Percentiles rank a stretch among this genome's conserved stretches.
phyloP scores from a whole-genome alignment of 768 basidiomycete genomes.

The Rhodosporidiobolus odoratus region DNA sequence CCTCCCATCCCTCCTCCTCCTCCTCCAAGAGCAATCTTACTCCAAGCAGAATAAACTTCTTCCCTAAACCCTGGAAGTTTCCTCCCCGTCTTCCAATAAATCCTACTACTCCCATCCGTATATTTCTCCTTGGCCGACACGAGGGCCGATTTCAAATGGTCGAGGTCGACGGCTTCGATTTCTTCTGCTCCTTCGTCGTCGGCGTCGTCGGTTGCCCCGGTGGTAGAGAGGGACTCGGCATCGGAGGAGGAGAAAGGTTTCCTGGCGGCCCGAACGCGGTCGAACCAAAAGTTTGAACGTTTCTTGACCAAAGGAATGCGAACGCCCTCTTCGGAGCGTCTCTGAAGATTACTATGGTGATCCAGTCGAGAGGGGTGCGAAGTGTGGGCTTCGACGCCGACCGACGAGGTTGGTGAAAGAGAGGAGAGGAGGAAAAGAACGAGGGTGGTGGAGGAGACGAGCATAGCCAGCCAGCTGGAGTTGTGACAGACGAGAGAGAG shows the following conservation, averaged over 20 bases:
- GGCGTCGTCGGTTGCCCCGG: not conserved
- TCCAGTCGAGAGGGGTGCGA: not conserved
- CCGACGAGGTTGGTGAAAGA: not conserved
- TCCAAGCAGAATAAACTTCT: not conserved
- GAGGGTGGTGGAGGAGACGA: not conserved
- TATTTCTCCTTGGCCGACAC: not conserved
- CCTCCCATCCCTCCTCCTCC: not conserved
- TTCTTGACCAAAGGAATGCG: not conserved
- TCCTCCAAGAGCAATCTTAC: not conserved
- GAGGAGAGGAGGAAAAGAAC: not conserved
- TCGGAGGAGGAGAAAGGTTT: not conserved
- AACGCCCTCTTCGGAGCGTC: not conserved
- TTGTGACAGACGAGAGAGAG: not conserved
- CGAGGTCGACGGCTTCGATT: constrained; percentile 6
- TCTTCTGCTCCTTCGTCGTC: not conserved
- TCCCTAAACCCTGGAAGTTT: constrained; percentile 2
- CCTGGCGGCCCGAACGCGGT: not conserved
- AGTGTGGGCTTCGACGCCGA: not conserved
- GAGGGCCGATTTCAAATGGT: not conserved
- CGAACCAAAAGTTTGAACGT: not conserved
- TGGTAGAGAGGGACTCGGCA: not conserved
- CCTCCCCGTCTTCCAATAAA: not conserved
- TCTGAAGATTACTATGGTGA: too few species aligned
- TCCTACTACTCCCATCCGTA: not conserved
- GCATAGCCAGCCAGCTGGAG: not conserved